Evolutionary conservation across 2,329 filamentous ascomycete genomes (phyloP).

Genomic region (Teratosphaeria nubilosa): DNA sequence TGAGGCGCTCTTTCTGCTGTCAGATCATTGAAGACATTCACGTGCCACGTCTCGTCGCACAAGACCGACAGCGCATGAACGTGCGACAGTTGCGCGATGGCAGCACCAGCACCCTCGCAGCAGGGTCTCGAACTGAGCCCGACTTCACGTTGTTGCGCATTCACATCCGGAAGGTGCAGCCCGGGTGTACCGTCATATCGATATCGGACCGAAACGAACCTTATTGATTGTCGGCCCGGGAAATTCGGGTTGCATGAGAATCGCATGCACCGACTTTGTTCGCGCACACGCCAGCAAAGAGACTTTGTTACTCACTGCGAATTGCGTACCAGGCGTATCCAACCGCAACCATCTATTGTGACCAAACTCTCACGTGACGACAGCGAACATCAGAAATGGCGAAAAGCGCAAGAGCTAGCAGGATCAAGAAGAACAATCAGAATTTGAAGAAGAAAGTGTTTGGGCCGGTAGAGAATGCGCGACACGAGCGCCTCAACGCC

Average conservation of each 20-base stretch:
- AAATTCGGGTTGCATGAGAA: not conserved
- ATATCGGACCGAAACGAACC: not conserved
- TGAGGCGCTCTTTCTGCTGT: not conserved
- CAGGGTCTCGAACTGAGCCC: not conserved
- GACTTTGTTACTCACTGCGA: not conserved
- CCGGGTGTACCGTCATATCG: not conserved
- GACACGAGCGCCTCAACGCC: constrained; percentile 72
- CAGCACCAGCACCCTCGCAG: not conserved
- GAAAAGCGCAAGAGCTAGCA: constrained; percentile 71
- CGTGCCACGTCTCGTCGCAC: not conserved
- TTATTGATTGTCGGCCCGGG: not conserved
- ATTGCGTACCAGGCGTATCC: constrained; percentile 1
- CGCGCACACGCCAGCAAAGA: not conserved
- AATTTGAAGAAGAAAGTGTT: constrained; percentile 74
- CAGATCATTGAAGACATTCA: not conserved
- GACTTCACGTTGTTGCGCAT: not conserved
- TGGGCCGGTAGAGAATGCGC: constrained; percentile 67
- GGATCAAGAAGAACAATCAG: constrained; percentile 72
- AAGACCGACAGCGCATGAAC: not conserved
- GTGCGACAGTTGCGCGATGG: not conserved
- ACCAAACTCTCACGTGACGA: constrained; percentile 50
- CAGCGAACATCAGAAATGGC: constrained; percentile 54
- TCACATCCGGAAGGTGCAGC: not conserved
- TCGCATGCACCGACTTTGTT: not conserved
- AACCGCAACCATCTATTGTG: constrained; percentile 46